Percentiles rank a stretch among this genome's conserved stretches.
Conservation (phyloP, 2,329 filamentous ascomycete genomes). For the Plectosphaerella cucumerina region DNA sequence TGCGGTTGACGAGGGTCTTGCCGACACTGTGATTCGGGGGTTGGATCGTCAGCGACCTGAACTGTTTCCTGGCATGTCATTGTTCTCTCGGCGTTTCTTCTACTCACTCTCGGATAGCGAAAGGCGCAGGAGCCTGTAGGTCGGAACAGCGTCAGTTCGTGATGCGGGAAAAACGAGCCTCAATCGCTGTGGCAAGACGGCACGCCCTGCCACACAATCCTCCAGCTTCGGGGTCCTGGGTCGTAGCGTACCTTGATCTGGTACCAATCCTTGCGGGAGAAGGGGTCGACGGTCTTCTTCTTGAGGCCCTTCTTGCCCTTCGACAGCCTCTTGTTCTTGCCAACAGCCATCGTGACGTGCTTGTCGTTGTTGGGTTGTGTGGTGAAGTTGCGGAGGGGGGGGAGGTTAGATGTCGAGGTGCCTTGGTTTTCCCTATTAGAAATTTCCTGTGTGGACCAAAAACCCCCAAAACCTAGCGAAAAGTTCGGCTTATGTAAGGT, state of each 20-base stretch:
- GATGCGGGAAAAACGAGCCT: neutral
- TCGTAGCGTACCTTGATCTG: slow-evolving; percentile 74
- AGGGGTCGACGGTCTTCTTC: slow-evolving; percentile 98
- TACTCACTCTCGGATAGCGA: slow-evolving; percentile 93
- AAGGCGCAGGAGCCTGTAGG: slow-evolving; percentile 81
- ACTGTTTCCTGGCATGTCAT: slow-evolving; percentile 1
- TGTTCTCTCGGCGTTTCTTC: slow-evolving; percentile 9
- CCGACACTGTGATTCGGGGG: slow-evolving; percentile 66
- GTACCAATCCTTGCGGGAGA: slow-evolving; percentile 99
- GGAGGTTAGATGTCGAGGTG: slow-evolving; percentile 5
- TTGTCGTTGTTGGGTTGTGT: slow-evolving; percentile 32
- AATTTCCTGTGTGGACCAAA: slow-evolving; percentile 24
- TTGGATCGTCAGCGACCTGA: slow-evolving; percentile 15
- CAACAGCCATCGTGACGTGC: slow-evolving; percentile 56
- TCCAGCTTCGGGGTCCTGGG: neutral
- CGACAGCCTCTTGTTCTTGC: slow-evolving; percentile 98
- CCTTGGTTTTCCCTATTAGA: slow-evolving; percentile 14
- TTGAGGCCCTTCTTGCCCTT: slow-evolving; percentile 99
- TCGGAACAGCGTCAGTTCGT: slow-evolving; percentile 16
- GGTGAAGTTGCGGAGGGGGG: slow-evolving; percentile 35
- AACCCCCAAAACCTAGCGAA: slow-evolving; percentile 4
- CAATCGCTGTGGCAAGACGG: no score
- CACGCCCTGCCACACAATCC: no score
- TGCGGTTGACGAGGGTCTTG: slow-evolving; percentile 99
- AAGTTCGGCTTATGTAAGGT: slow-evolving; percentile 7